A percentile compares a stretch with the other conserved stretches of the same genome.
These are phyloP conservation scores for Magnusiomyces suaveolens DNA, from an alignment of 1,139 yeast genomes.

Conservation along the genomic window DNA sequence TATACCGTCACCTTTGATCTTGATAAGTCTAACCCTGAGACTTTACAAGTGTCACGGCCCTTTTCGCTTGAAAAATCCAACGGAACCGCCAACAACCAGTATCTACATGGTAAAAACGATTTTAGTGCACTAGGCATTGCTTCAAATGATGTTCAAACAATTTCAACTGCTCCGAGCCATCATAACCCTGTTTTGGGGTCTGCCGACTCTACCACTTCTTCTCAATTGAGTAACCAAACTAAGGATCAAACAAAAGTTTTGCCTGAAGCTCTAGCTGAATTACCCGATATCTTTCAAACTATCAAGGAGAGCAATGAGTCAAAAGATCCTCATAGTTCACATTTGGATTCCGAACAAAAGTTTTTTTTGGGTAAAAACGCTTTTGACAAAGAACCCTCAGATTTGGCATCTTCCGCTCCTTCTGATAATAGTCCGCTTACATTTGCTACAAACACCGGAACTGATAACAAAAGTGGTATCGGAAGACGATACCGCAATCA, in stretches of 20 bases:
- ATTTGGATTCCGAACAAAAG: constrained; percentile 13
- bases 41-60: neutral
- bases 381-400: neutral
- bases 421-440: neutral
- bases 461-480: no score
- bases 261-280: neutral
- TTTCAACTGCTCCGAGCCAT: neutral
- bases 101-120: neutral
- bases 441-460: no score
- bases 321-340: neutral
- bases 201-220: neutral
- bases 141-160: neutral
- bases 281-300: constrained; percentile 3
- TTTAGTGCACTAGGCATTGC: neutral
- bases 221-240: neutral
- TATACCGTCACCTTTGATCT: constrained; percentile 64
- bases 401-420: neutral
- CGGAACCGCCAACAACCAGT: neutral
- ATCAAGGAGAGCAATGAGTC: neutral
- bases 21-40: constrained; percentile 18
- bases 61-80: neutral
- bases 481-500: no score
- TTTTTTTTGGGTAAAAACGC: constrained; percentile 10
- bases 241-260: neutral
- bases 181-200: neutral